These are phyloP conservation scores for Fusarium sp. DNA, from an alignment of 2,329 filamentous ascomycete species.

Conservation along the genomic window DNA sequence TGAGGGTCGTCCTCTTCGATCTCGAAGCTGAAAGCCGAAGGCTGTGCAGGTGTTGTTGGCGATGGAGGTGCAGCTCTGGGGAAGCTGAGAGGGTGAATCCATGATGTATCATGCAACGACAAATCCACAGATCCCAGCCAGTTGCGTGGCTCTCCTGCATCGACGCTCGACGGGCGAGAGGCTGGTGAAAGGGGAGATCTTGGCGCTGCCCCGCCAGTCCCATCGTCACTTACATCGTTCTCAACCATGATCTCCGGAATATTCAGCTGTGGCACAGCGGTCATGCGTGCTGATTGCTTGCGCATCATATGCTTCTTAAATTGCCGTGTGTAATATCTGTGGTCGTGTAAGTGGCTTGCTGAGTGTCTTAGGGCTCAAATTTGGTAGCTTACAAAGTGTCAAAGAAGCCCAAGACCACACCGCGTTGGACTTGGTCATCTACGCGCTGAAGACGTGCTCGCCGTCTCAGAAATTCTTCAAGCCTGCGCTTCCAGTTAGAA, in stretches of 20 bases:
- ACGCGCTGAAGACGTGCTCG: conserved; percentile 91
- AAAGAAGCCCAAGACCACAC: conserved; percentile 94
- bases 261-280: conserved; percentile 79
- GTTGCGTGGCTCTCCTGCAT: conserved; percentile 54
- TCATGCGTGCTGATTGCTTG: conserved; percentile 82
- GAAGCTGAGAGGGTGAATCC: conserved; percentile 65
- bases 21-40: conserved; percentile 70
- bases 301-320: conserved; percentile 81
- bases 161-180: conserved; percentile 42
- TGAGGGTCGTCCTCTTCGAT: conserved; percentile 59
- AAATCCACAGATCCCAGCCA: conserved; percentile 60
- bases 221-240: conserved; percentile 70
- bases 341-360: conserved; percentile 17
- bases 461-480: conserved; percentile 94
- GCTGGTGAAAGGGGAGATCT: conserved; percentile 39
- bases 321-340: conserved; percentile 81
- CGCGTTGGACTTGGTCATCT: conserved; percentile 91
- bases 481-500: conserved; percentile 61
- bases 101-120: conserved; percentile 49
- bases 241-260: conserved; percentile 94
- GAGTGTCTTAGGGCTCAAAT: too few relatives aligned
- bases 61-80: conserved; percentile 61
- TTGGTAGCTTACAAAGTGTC: conserved; percentile 76
- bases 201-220: conserved; percentile 37
- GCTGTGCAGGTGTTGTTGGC: conserved; percentile 59